Evolutionary conservation across 2,329 filamentous ascomycete species (phyloP), one percentile per base, ranked within the genome.

Genomic region (Fusarium oligoseptatum): DNA sequence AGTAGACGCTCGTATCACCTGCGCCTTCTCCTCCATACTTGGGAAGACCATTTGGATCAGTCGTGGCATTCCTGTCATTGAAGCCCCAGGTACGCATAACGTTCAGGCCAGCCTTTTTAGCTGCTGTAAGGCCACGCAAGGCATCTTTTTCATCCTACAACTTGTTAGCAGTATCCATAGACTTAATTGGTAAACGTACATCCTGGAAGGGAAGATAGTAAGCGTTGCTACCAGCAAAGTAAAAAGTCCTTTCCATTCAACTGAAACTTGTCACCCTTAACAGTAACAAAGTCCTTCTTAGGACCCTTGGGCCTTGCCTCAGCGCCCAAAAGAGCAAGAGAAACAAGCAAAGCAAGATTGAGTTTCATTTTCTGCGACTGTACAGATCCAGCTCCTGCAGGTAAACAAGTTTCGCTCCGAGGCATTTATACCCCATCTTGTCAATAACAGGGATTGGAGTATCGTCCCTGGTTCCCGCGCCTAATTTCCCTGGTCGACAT

Each of bases 191-290:
- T 1, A 2, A 1, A 34, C 57, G 11, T 41, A 72, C 75, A 6
- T 56, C 50, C 6, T 70, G 65, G 56, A 77, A 77, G 2, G 75
- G 72, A 58, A 89, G 85, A 87, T 88, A 90, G 81, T 89, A 90
- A 45, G 86, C 83, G 80, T 90, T 90, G 57, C 85, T 88, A 22
- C 88, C 88, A 15, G 86, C 87, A 71, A 86, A 88, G 79, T 89
- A 87, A 36, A 36, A 82, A 80, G 27, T 84, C 82, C 60, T 83
- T 79, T 20, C 85, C 85, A 71, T 88, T 82, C 61, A 88, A 83
- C 20, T 79, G 77, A 70, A 86, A 86, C 14, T 80, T 69, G 34
- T 71, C 45, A 12, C 67, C 70, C 27, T 75, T 70, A 24, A 73
- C 67, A 1, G 72, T 72, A 6, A 77, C 75, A 24, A 75, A 88